Evolutionary conservation across 2,329 filamentous ascomycete species (phyloP).

Genomic region (Aspergillus sp.): DNA sequence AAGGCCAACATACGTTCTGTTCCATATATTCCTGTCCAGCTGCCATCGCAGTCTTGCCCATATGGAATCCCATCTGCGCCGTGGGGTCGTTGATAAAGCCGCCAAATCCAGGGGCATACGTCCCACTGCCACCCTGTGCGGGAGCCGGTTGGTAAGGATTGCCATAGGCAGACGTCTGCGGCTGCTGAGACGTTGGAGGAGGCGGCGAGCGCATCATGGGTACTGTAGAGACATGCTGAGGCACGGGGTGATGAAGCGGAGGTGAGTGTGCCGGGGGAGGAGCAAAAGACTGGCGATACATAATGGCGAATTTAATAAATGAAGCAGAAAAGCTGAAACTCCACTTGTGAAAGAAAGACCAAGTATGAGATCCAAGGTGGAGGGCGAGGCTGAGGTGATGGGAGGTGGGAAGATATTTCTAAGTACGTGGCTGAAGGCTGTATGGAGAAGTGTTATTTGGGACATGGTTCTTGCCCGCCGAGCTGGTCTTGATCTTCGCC

Average conservation of each 20-base stretch:
- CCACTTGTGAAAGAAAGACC: constrained; percentile 4
- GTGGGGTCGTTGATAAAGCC: constrained; percentile 96
- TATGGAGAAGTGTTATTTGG: neutral
- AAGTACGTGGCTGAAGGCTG: constrained; percentile 33
- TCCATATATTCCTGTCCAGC: constrained; percentile 94
- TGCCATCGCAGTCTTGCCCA: constrained; percentile 87
- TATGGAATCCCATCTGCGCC: constrained; percentile 90
- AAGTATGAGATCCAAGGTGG: constrained; percentile 1
- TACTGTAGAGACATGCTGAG: constrained; percentile 97
- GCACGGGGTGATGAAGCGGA: constrained; percentile 93
- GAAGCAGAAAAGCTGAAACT: neutral
- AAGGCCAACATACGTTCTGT: constrained; percentile 69
- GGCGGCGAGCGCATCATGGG: constrained; percentile 95
- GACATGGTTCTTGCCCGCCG: constrained; percentile 3
- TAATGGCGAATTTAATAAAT: constrained; percentile 39
- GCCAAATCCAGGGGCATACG: constrained; percentile 65
- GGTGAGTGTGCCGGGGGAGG: constrained; percentile 76
- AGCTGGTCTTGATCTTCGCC: constrained; percentile 18
- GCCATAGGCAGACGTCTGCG: constrained; percentile 54
- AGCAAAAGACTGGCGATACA: constrained; percentile 84
- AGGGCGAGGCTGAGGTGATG: neutral
- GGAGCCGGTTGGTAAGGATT: constrained; percentile 50
- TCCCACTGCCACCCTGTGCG: constrained; percentile 40
- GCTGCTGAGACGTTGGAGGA: constrained; percentile 71
- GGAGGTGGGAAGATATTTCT: constrained; percentile 10